Percentiles rank a stretch among this genome's conserved stretches.
Conservation (phyloP, 208 protist species). For the Spongospora subterranea region DNA sequence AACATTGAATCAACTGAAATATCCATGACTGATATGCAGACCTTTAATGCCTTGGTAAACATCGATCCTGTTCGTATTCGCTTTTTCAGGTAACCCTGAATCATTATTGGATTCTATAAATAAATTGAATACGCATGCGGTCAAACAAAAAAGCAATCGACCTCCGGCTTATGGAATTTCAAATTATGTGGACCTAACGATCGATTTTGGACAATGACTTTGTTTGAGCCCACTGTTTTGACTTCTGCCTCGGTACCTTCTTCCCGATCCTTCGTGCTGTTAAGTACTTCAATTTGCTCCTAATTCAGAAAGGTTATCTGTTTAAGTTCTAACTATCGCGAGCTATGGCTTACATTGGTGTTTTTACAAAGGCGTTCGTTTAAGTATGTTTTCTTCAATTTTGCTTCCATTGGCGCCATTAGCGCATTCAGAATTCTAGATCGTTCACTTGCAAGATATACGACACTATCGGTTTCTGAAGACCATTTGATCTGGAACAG, state of each 20-base stretch:
- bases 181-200: not conserved
- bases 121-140: not conserved
- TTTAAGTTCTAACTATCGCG: not conserved
- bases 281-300: not conserved
- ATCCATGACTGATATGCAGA: not conserved
- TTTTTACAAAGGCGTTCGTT: not conserved
- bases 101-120: too few species aligned
- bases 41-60: slow-evolving; percentile 2
- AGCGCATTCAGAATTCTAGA: not conserved
- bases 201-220: too few species aligned
- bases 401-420: not conserved
- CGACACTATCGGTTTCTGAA: not conserved
- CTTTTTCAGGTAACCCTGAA: slow-evolving; percentile 47
- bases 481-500: not conserved
- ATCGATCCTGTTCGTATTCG: not conserved
- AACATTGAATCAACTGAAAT: not conserved
- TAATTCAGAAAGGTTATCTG: not conserved
- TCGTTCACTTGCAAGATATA: not conserved
- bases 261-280: not conserved
- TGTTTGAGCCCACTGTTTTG: not conserved
- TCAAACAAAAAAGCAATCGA: not conserved
- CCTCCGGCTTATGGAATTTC: not conserved
- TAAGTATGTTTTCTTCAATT: not conserved
- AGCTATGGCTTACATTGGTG: not conserved
- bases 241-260: not conserved